Conservation (phyloP, 2,329 filamentous ascomycete genomes). For the Diaporthe sp. region DNA sequence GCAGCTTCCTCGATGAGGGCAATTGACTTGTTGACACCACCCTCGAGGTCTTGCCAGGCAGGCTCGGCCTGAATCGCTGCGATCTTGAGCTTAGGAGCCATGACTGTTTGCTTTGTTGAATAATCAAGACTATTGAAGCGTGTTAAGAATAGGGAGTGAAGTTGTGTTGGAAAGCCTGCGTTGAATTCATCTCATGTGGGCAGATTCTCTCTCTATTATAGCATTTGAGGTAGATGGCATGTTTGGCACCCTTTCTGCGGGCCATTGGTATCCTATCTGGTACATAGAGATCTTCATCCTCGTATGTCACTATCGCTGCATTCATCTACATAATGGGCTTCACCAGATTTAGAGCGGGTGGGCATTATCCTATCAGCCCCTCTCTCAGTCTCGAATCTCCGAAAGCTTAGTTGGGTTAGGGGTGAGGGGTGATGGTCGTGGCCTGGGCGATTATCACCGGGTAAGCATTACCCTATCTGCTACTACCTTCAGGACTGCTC, state of each 20-base stretch:
- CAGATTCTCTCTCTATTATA: not conserved
- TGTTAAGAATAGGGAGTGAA: not conserved
- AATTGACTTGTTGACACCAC: constrained; percentile 48
- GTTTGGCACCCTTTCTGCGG: not conserved
- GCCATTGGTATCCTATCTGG: constrained; percentile 3
- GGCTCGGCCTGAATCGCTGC: constrained; percentile 33
- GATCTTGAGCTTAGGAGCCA: constrained; percentile 22
- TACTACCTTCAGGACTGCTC: not conserved
- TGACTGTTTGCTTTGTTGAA: not conserved
- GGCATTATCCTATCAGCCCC: constrained; percentile 10
- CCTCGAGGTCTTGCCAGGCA: constrained; percentile 31
- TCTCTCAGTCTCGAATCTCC: not conserved
- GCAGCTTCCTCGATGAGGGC: constrained; percentile 50
- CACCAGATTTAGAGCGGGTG: not conserved
- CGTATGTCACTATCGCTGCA: not conserved
- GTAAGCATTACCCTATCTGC: constrained; percentile 16
- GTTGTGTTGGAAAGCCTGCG: not conserved
- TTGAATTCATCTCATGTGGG: not conserved
- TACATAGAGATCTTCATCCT: not conserved
- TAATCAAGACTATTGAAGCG: not conserved
- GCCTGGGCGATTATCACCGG: not conserved
- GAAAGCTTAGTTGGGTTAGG: not conserved
- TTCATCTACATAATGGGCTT: not conserved
- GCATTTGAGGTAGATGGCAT: not conserved
- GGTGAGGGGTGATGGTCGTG: not conserved